Conservation (phyloP, 2,329 filamentous ascomycete species). For the Macrophomina phaseolina region DNA sequence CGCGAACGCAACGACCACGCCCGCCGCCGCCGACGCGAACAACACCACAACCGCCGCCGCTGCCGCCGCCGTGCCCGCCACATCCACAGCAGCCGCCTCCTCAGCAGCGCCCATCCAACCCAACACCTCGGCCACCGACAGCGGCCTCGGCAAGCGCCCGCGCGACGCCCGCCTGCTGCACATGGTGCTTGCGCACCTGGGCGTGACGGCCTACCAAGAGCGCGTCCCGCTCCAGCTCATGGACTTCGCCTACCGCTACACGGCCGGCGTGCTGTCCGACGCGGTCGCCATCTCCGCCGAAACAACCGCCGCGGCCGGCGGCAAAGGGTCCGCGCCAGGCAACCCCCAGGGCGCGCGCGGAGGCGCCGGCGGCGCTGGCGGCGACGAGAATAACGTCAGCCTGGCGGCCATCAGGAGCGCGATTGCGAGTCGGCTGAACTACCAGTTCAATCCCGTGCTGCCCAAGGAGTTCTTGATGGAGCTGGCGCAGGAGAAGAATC, state of each 20-base stretch:
- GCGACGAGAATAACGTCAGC: constrained; percentile 59
- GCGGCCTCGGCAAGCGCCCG: constrained; percentile 58
- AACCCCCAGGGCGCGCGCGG: constrained; percentile 33
- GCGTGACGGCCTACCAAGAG: constrained; percentile 79
- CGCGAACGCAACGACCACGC: constrained; percentile 33
- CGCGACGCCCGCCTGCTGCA: constrained; percentile 82
- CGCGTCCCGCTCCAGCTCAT: constrained; percentile 82
- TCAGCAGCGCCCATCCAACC: constrained; percentile 37
- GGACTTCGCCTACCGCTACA: constrained; percentile 86
- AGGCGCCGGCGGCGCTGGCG: constrained; percentile 27
- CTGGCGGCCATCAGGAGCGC: constrained; percentile 74
- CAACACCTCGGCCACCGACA: constrained; percentile 41
- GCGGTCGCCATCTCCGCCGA: constrained; percentile 56
- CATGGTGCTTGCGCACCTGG: constrained; percentile 77
- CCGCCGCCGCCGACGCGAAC: constrained; percentile 2
- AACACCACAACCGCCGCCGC: constrained; percentile 35
- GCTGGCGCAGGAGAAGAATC: constrained; percentile 74
- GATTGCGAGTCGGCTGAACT: constrained; percentile 70
- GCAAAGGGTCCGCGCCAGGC: constrained; percentile 29
- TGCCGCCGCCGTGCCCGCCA: constrained; percentile 3
- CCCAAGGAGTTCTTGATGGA: constrained; percentile 80
- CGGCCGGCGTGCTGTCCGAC: constrained; percentile 72
- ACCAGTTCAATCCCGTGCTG: constrained; percentile 69
- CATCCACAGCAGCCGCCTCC: constrained; percentile 26
- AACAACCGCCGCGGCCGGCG: constrained; percentile 23